phyloP scores from a whole-genome alignment of 495 filamentous ascomycete genomes.

The Oleoguttula mirabilis region DNA sequence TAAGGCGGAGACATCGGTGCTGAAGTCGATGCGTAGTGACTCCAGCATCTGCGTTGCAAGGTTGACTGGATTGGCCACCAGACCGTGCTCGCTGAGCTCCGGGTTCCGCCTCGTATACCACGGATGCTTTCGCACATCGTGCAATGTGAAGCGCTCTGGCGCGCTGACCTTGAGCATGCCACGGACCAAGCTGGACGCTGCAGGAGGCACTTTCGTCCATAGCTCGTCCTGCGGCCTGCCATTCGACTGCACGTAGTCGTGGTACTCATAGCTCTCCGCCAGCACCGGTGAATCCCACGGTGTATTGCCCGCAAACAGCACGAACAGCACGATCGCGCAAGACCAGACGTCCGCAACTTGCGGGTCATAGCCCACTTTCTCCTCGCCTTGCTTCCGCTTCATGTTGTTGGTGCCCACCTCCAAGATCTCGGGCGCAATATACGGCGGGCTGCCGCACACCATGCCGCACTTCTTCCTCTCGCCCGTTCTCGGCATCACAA shows the following conservation, averaged over 20 bases:
- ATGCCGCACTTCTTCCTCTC: conserved; percentile 65
- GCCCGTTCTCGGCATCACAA: conserved; percentile 82
- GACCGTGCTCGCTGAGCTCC: conserved; percentile 60
- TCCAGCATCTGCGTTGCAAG: conserved; percentile 90
- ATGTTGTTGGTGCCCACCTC: conserved; percentile 20
- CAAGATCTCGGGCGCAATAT: conserved; percentile 85
- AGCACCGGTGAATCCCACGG: conserved; percentile 88
- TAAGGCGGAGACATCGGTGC: conserved; percentile 47
- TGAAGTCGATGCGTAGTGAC: conserved; percentile 83
- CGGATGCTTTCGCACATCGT: conserved; percentile 80
- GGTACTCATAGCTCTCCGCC: conserved; percentile 35
- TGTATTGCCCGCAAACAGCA: conserved; percentile 88
- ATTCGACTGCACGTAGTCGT: conserved; percentile 69
- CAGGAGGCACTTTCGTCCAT: conserved; percentile 66
- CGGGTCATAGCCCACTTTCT: conserved; percentile 59
- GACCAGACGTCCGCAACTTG: conserved; percentile 93
- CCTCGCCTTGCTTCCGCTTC: conserved; percentile 32
- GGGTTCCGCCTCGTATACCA: conserved; percentile 86
- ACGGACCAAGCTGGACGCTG: conserved; percentile 74
- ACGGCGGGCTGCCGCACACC: conserved; percentile 92
- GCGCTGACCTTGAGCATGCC: conserved; percentile 81
- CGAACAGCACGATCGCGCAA: conserved; percentile 91
- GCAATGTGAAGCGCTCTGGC: conserved; percentile 68
- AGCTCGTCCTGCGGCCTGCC: conserved; percentile 68
- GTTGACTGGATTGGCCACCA: conserved; percentile 63